Base-by-base conservation (phyloP, 1,139 yeast genomes). In the Pichia sp. region DNA sequence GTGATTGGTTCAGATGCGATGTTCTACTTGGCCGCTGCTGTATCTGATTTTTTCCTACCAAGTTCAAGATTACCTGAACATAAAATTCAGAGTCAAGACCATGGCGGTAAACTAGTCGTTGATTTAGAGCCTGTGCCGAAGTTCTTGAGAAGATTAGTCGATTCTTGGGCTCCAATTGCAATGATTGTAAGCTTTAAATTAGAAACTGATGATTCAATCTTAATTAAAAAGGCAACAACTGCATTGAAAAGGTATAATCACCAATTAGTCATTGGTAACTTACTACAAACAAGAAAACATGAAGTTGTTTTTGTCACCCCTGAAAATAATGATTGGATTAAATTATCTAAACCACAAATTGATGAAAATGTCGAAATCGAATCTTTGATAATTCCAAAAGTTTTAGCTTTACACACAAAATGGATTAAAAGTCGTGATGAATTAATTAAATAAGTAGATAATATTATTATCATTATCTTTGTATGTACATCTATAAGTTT, bases 101-200 rank as follows among this genome's bases (percentile, higher is more conserved):
- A 72, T 16, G 74, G 73, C 3, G 88, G 89, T 2, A 86, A 85
- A 60, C 71, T 92, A 48, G 78, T 85, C 20, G 88, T 92, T 24
- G 85, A 88, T 59, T 71, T 92, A 56, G 97, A 92, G 60, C 97
- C 96, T 16, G 98, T 94, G 3, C 98, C 99, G 16, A 92, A 92
- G 64, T 92, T 94, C 59, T 73, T 92, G 58, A 77, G 87, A 56
- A 72, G 97, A 51, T 71, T 94, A 55, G 97, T 90, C 1, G 96
- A 88, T 56, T 77, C 82, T 29, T 92, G 98, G 98, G 95, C 96
- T 0, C 95, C 95, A 1, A 79, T 82, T 9, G 95, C 97, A 1
- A 85, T 89, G 95, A 88, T 94, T 52, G 85, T 92, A 3, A 86
- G 96, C 24, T 94, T 94, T 70, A 94, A 94, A 66, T 75, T 92